Evolutionary conservation across 768 basidiomycete genomes (phyloP).

Genomic region (Agrocybe chaxingu): DNA sequence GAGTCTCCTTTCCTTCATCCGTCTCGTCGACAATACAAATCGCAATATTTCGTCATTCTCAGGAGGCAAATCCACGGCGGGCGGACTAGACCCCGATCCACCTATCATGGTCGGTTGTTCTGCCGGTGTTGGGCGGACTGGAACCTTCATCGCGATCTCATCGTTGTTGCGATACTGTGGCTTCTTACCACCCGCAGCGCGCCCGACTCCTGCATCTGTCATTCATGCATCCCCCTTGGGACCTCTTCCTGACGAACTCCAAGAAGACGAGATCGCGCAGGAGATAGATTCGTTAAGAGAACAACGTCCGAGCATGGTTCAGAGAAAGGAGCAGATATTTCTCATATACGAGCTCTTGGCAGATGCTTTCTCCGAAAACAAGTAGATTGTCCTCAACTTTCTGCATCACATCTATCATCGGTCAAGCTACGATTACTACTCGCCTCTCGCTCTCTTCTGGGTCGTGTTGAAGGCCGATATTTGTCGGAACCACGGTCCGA

Average conservation of each 20-base stretch:
- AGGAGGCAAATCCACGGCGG: constrained; percentile 12
- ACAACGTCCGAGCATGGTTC: constrained; percentile 81
- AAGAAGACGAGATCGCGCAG: constrained; percentile 57
- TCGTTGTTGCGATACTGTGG: constrained; percentile 69
- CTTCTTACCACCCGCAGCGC: constrained; percentile 37
- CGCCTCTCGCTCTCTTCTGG: no score
- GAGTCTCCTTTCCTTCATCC: constrained; percentile 59
- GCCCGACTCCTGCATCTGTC: constrained; percentile 24
- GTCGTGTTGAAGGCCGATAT: no score
- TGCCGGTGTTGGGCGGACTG: constrained; percentile 85
- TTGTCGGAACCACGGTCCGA: no score
- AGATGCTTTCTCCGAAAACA: constrained; percentile 14
- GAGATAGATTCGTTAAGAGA: constrained; percentile 80
- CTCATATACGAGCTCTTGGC: constrained; percentile 63
- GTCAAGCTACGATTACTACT: no score
- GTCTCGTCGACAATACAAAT: constrained; percentile 64
- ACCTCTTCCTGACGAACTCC: constrained; percentile 42
- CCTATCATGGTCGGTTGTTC: constrained; percentile 83
- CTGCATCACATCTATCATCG: background rate
- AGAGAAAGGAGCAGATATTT: constrained; percentile 60
- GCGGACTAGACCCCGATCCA: constrained; percentile 52
- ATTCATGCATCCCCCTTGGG: constrained; percentile 56
- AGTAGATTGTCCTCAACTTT: constrained; percentile 2
- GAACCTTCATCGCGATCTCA: constrained; percentile 77
- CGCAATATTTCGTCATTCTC: constrained; percentile 35